Evolutionary conservation across 2,329 filamentous ascomycete species (phyloP).

Genomic region (Sarocladiaceae sp.): DNA sequence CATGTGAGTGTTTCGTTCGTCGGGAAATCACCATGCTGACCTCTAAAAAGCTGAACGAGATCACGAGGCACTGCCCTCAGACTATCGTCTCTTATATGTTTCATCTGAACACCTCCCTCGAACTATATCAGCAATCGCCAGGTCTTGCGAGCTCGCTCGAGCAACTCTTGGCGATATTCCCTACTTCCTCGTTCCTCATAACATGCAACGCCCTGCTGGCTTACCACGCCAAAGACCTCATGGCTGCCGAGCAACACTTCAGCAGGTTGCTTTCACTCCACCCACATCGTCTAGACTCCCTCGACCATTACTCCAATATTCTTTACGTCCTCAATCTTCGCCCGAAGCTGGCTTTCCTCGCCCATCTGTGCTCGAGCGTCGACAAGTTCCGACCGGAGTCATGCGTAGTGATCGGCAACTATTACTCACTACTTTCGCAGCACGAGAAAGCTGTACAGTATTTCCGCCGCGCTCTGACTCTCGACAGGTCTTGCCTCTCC

Average conservation of each 20-base stretch:
- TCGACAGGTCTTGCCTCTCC: conserved; percentile 85
- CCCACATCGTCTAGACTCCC: conserved; percentile 70
- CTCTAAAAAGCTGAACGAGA: conserved; percentile 60
- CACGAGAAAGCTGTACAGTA: conserved; percentile 99
- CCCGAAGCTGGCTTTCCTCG: conserved; percentile 86
- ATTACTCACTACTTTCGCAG: conserved; percentile 88
- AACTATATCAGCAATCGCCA: conserved; percentile 80
- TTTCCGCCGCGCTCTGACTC: conserved; percentile 83
- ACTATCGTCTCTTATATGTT: conserved; percentile 95
- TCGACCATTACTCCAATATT: conserved; percentile 97
- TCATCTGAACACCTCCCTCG: conserved; percentile 82
- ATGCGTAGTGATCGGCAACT: conserved; percentile 94
- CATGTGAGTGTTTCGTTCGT: conserved; percentile 53
- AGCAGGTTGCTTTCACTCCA: conserved; percentile 74
- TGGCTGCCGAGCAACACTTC: conserved; percentile 60
- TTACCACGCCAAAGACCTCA: conserved; percentile 83
- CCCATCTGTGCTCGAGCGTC: conserved; percentile 81
- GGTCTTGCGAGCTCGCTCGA: conserved; percentile 68
- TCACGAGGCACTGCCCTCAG: conserved; percentile 68
- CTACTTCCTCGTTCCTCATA: conserved; percentile 79
- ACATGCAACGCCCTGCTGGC: conserved; percentile 83
- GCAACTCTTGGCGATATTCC: conserved; percentile 78
- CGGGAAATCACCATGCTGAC: conserved; percentile 16
- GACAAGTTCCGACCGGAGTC: conserved; percentile 97
- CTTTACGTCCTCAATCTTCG: conserved; percentile 86